Base-by-base conservation (phyloP, 768 basidiomycete species). In the Naganishia vishniacii region DNA sequence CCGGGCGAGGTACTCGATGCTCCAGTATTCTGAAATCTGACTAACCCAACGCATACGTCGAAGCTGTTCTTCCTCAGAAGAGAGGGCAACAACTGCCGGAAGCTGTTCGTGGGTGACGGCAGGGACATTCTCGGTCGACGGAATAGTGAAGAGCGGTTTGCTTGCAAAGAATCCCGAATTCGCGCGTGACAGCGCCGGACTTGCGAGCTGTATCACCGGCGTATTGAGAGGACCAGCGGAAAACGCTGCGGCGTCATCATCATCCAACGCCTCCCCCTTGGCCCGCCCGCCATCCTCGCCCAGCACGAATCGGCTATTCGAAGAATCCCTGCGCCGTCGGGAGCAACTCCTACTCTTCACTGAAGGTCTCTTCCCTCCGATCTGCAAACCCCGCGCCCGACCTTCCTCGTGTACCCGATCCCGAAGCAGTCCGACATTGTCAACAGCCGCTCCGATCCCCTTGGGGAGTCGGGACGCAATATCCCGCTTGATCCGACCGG, bases 21-120 rank as follows among this genome's bases (percentile, higher is more conserved):
- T 86, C 89, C 91, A 97, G 75, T 95, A 97, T 75, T 97, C 93
- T 81, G 91, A 93, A 69, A 98, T 84, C 74, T 97, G 94, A 0
- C 91, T 86, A 3, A 95, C 86, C 90, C 91, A 97, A 75, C 87
- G 85, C 84, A 95, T 89, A 16, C 88, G 81, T 32, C 91, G 81
- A 63, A 78, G 80, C 59, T 82, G 79, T 34, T 69, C 66, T 34
- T 73, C 73, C 48, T 73, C 68, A 7, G 69, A 64, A 18, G 46
- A n/a, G 29, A 44, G 16, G n/a, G n/a, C n/a, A 12, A 40, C 48
- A 13, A 37, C 16, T 4, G 41, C 3, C 23, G 41, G n/a, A 16
- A 31, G 29, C 2, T 47, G 47, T 56, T 34, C 70, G 67, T 34
- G 25, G 9, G 40, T 48, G 29, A 2, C 48, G 25, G 68, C 23